These are phyloP conservation scores for Penicillium ucsense DNA, from an alignment of 495 filamentous ascomycete genomes.

Conservation along the genomic window DNA sequence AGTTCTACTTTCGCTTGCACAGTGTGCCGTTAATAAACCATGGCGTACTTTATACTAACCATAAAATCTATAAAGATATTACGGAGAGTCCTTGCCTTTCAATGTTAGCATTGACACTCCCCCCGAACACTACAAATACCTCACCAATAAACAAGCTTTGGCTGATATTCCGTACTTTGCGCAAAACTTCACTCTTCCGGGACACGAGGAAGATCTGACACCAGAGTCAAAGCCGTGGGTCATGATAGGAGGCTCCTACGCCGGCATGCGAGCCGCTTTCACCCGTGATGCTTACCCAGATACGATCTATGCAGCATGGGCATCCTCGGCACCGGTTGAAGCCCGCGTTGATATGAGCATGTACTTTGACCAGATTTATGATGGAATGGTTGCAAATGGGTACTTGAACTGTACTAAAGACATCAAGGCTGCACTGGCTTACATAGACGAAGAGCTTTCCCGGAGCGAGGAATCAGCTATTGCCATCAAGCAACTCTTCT, in stretches of 20 bases:
- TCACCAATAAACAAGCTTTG: slow-evolving; percentile 42
- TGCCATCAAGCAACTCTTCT: slow-evolving; percentile 39
- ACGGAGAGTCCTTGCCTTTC: slow-evolving; percentile 43
- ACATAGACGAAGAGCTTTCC: slow-evolving; percentile 40
- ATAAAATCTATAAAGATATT: slow-evolving; percentile 26
- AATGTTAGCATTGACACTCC: slow-evolving; percentile 34
- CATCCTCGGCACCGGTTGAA: slow-evolving; percentile 48
- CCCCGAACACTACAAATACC: slow-evolving; percentile 38
- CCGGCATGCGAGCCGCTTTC: slow-evolving; percentile 46
- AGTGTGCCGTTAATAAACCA: not conserved
- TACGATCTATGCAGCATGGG: slow-evolving; percentile 44
- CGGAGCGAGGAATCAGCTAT: slow-evolving; percentile 21
- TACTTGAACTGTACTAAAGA: slow-evolving; percentile 44
- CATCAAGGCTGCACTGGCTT: slow-evolving; percentile 40
- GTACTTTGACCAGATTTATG: slow-evolving; percentile 47
- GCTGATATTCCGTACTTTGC: slow-evolving; percentile 46
- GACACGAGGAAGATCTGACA: slow-evolving; percentile 27
- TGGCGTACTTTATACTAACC: not conserved
- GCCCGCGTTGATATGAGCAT: slow-evolving; percentile 46
- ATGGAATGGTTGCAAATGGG: slow-evolving; percentile 41
- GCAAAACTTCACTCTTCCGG: slow-evolving; percentile 31
- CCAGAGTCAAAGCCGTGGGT: slow-evolving; percentile 46
- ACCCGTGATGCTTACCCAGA: slow-evolving; percentile 47
- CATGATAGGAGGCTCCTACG: slow-evolving; percentile 50
- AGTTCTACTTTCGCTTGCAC: not conserved